Evolutionary conservation across 305 asterid species (phyloP), one percentile per base, ranked within the genome.

Genomic region (Petunia hybrid): DNA sequence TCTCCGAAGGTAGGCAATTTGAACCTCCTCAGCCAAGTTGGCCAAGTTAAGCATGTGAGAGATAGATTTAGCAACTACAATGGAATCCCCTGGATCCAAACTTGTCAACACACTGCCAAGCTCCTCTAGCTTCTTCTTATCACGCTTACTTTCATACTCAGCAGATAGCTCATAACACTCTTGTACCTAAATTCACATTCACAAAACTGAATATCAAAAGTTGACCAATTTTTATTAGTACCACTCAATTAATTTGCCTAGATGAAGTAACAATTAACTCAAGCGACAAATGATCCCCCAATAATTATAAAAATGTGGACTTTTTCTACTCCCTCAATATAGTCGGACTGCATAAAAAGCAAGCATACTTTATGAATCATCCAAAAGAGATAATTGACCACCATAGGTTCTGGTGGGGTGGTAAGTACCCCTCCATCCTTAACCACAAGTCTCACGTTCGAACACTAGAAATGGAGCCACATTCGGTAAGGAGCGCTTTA

Each of bases 11-110:
- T 90, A 74, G 8, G 98, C 97, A 73, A 90, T 93, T 90, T 95
- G 99, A 66, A 95, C 98, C 89, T 91, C 99, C 93, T 95, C 99
- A 4, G 99, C 99, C 90, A 94, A 86, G 89, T 95, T 95, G 63
- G 98, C 99, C 89, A 95, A 90, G 97, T 88, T 95, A 85, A 95
- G 99, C 99, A 92, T 95, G 90, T 95, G 94, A 45, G 98, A 88
- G 83, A 95, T 92, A 41, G 99, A 92, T 84, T 95, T 95, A 0
- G 99, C 94, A 51, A 95, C 80, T 65, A 95, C 98, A 51, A 95
- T 95, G 1, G 99, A 95, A 68, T 95, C 99, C 68, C 98, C 98
- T 0, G 99, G 94, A 89, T 95, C 99, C 87, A 95, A 90, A 84
- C 94, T 92, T 22, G 99, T 95, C 77, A 95, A 36, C n/a, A 89